Evolutionary conservation across 495 filamentous ascomycete genomes (phyloP), one percentile per base, ranked within the genome.

Genomic region (Xylaria longipes): DNA sequence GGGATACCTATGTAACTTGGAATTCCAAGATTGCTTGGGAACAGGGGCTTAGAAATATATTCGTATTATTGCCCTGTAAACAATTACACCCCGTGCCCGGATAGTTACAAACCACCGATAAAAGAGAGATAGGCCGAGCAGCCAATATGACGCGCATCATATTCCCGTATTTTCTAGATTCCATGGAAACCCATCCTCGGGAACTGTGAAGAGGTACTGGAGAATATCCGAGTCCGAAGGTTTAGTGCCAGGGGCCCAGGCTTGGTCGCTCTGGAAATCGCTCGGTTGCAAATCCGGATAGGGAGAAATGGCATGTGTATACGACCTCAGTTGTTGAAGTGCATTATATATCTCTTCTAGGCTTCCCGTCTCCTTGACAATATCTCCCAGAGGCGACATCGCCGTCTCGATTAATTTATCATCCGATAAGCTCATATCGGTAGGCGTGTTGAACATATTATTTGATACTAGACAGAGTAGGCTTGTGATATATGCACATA

Each of bases 401-500:
- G 63, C 63, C 5, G 43, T 6, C 8, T 50, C 45, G 2, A 65
- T 52, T 7, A 65, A 25, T 5, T 22, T n/a, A 15, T 65, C 63
- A 5, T 65, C 63, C 17, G 12, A 65, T 3, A 35, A 3, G 45
- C 43, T 31, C n/a, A 37, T 35, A 35, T 29, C 45, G 9, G 29
- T 29, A 22, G 52, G 63, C 14, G 45, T 45, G 31, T 48, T 52
- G 29, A 45, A 48, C 63, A 65, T 65, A 4, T 37, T 65, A 5
- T 65, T 35, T 11, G 63, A 45, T 11, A 37, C 37, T 15, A 65
- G 29, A 20, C 63, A 65, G 29, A 65, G 17, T 5, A 65, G 31
- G 22, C 63, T 52, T 5, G 45, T 52, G 63, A 43, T 46, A 37
- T 65, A 29, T 3, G 63, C 63, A 25, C 63, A 65, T 11, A 65